These are phyloP conservation scores for Angomonas ambiguus DNA, from an alignment of 208 protist genomes.

Conservation along the genomic window DNA sequence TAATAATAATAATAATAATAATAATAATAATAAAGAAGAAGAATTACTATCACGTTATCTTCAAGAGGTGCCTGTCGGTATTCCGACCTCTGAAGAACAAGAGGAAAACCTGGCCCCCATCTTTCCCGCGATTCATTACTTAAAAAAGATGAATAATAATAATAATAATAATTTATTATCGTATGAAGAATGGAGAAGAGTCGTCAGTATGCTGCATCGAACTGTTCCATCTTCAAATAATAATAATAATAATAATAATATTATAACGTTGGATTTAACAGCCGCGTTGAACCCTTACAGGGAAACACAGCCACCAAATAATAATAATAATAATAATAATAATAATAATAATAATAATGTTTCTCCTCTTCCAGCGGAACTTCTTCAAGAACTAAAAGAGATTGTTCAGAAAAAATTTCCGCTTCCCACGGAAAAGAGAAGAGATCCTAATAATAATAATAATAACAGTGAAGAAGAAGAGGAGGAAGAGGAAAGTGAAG, in stretches of 20 bases:
- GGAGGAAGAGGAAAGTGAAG: constrained; percentile 34
- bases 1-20: too few relatives aligned
- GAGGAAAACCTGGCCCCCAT: background rate
- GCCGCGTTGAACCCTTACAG: background rate
- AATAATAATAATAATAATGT: background rate
- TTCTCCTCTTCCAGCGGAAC: background rate
- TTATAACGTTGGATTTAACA: background rate
- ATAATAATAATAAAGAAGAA: too few relatives aligned
- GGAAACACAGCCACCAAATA: too few relatives aligned
- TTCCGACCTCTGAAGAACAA: background rate
- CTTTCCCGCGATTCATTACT: background rate
- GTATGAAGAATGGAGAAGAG: background rate
- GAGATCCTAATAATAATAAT: constrained; percentile 1
- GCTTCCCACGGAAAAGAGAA: background rate
- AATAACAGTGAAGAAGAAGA: constrained; percentile 24
- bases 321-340: constrained; percentile 1
- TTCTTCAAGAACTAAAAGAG: background rate
- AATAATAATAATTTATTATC: constrained; percentile 1
- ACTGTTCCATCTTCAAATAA: too few relatives aligned
- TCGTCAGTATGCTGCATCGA: too few relatives aligned
- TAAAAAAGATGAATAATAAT: background rate
- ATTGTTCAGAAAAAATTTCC: too few relatives aligned
- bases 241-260: constrained; percentile 4
- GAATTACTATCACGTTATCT: too few relatives aligned
- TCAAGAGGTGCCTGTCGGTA: background rate